Conservation (phyloP, 345 rosid genomes). For the Passiflora organensis region DNA sequence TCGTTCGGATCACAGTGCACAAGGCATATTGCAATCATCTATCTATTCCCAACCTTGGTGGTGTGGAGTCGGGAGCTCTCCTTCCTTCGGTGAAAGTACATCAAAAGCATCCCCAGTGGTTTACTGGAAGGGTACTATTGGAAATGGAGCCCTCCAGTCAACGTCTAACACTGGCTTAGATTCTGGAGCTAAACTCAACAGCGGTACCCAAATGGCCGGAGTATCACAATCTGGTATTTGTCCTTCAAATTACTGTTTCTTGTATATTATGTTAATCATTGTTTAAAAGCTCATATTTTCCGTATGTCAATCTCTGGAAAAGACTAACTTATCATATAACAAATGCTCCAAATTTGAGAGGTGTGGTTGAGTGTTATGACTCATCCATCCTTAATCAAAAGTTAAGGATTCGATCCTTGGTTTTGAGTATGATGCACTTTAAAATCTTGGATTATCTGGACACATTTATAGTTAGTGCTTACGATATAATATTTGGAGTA, state of each 20-base stretch:
- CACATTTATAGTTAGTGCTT: too few relatives aligned
- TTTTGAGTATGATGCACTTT: too few relatives aligned
- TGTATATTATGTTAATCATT: too few relatives aligned
- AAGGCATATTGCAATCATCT: slow-evolving; percentile 25
- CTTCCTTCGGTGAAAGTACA: slow-evolving; percentile 26
- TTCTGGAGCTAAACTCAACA: slow-evolving; percentile 17
- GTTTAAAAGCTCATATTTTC: too few relatives aligned
- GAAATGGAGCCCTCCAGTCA: slow-evolving; percentile 19
- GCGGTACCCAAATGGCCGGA: slow-evolving; percentile 7
- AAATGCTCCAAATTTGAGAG: too few relatives aligned
- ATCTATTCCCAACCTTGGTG: slow-evolving; percentile 47
- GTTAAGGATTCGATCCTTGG: too few relatives aligned
- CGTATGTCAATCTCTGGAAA: too few relatives aligned
- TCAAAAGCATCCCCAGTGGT: slow-evolving; percentile 21
- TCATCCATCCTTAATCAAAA: too few relatives aligned
- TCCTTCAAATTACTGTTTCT: not conserved
- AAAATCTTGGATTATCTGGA: too few relatives aligned
- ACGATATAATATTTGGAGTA: too few relatives aligned
- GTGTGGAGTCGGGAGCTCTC: slow-evolving; percentile 32
- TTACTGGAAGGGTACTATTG: slow-evolving; percentile 20
- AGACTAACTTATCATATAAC: too few relatives aligned
- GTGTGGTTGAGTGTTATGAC: too few relatives aligned
- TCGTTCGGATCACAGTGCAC: slow-evolving; percentile 26
- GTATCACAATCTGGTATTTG: slow-evolving; percentile 14
- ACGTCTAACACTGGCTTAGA: slow-evolving; percentile 22